Conservation (phyloP, 2,329 filamentous ascomycete species). For the Ascochyta lentis region DNA sequence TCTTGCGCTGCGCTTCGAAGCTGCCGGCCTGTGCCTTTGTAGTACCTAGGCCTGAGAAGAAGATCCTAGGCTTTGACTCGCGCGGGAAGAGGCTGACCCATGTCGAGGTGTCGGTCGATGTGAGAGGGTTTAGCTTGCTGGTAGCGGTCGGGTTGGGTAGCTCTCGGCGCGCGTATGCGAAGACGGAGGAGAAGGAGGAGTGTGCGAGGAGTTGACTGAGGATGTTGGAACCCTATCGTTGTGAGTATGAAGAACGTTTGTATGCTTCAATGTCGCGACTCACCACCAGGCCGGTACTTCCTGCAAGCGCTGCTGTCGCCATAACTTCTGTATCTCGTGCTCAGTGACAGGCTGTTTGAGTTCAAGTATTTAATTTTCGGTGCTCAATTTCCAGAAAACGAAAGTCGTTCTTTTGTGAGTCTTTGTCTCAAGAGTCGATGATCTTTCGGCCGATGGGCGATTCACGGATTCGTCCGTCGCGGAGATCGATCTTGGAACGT, state of each 20-base stretch:
- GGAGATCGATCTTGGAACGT: neutral
- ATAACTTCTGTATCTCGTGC: conserved; percentile 37
- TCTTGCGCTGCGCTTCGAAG: conserved; percentile 80
- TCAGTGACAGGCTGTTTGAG: neutral
- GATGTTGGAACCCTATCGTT: conserved; percentile 73
- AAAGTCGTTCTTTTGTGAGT: neutral
- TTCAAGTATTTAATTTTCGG: neutral
- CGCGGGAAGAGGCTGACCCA: conserved; percentile 70
- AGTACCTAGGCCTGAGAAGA: conserved; percentile 82
- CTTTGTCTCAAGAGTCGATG: conserved; percentile 5
- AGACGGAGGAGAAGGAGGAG: conserved; percentile 60
- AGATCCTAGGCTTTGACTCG: conserved; percentile 66
- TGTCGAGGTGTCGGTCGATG: conserved; percentile 68
- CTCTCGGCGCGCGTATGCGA: conserved; percentile 71
- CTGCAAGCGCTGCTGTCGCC: conserved; percentile 63
- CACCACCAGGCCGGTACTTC: conserved; percentile 69
- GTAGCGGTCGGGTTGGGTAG: conserved; percentile 59
- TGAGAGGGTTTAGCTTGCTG: conserved; percentile 69
- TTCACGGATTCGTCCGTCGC: conserved; percentile 4
- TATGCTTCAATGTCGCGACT: conserved; percentile 18
- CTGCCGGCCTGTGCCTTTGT: conserved; percentile 78
- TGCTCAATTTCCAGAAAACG: too few relatives aligned
- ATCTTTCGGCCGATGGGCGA: conserved; percentile 6
- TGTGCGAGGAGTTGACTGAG: conserved; percentile 67
- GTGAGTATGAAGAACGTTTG: neutral